phyloP scores from a whole-genome alignment of 2,329 filamentous ascomycete genomes.

The Cladosporium sp. region DNA sequence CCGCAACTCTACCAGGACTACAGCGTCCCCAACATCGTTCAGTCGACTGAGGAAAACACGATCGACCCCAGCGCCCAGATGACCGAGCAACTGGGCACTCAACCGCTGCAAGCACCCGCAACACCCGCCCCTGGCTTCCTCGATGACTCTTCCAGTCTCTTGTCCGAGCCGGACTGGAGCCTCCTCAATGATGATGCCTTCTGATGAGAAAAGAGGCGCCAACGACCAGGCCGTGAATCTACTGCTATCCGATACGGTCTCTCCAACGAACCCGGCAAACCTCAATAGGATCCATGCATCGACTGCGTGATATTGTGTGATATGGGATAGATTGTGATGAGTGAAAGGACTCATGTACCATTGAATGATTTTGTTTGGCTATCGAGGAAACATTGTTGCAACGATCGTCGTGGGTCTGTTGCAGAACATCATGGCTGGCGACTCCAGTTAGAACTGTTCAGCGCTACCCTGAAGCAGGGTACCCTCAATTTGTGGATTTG shows the following conservation, averaged over 20 bases:
- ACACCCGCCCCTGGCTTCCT: neutral
- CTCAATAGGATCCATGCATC: neutral
- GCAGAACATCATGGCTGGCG: neutral
- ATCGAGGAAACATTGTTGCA: neutral
- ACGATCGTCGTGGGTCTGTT: neutral
- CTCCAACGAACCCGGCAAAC: neutral
- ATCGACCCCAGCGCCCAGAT: neutral
- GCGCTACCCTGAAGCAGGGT: neutral
- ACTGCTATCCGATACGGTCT: neutral
- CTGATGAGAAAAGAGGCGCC: no score
- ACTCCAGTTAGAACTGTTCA: neutral
- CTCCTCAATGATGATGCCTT: neutral
- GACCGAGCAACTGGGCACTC: neutral
- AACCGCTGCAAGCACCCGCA: neutral
- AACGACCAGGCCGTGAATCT: neutral
- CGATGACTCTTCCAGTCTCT: neutral
- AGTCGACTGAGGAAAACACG: neutral
- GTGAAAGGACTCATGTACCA: neutral
- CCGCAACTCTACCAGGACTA: neutral
- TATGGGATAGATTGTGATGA: neutral
- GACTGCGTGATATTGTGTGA: neutral
- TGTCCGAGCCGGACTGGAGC: constrained; percentile 11
- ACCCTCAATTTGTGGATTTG: neutral
- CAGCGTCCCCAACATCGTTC: neutral
- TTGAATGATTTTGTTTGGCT: neutral